Conservation (phyloP, 1,284 basidiomycete genomes). For the Phellinidium pouzarii region DNA sequence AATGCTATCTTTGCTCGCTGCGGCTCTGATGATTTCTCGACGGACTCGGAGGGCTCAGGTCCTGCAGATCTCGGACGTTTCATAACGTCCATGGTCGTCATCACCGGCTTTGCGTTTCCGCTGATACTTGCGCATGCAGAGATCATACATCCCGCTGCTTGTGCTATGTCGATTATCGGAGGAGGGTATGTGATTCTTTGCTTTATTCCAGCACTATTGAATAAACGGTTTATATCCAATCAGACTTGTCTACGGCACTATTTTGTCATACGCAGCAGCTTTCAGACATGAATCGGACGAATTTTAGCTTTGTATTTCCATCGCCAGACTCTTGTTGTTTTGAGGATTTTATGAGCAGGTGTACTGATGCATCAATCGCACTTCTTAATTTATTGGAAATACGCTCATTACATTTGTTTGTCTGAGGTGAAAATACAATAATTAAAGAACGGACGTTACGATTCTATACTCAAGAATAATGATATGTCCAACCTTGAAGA, state of each 20-base stretch:
- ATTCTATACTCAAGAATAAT: slow-evolving; percentile 1
- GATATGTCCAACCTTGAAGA: slow-evolving; percentile 9
- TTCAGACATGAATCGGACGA: slow-evolving; percentile 57
- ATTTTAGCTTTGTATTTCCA: slow-evolving; percentile 6
- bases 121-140: slow-evolving; percentile 89
- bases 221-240: slow-evolving; percentile 18
- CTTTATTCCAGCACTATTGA: not conserved
- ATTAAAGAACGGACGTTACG: too few relatives aligned
- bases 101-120: slow-evolving; percentile 91
- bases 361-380: not conserved
- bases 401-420: too few relatives aligned
- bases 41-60: slow-evolving; percentile 51
- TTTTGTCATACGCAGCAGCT: slow-evolving; percentile 78
- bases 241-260: slow-evolving; percentile 92
- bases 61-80: slow-evolving; percentile 84
- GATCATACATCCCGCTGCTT: slow-evolving; percentile 80
- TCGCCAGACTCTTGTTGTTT: not conserved
- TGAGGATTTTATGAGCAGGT: not conserved
- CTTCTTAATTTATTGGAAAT: slow-evolving; percentile 2
- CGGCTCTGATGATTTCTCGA: slow-evolving; percentile 78
- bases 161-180: slow-evolving; percentile 90
- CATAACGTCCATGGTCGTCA: slow-evolving; percentile 84
- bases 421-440: not conserved
- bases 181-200: slow-evolving; percentile 56
- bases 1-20: slow-evolving; percentile 88